Evolutionary conservation across 306 rosid species (phyloP).

Genomic region (Senna tora): DNA sequence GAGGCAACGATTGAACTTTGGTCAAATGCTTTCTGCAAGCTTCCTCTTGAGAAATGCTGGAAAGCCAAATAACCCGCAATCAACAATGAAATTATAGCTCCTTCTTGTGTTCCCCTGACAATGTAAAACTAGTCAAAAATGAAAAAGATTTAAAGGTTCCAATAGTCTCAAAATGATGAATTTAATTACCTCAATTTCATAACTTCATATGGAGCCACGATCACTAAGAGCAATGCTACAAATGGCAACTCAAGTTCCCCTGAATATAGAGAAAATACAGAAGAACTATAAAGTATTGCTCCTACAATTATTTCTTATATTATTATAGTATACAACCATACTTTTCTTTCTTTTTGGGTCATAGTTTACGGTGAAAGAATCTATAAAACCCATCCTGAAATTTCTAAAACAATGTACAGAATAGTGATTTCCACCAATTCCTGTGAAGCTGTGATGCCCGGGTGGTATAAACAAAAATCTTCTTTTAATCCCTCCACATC

Average conservation of each 20-base stretch:
- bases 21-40: slow-evolving; percentile 74
- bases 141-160: slow-evolving; percentile 3
- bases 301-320: background rate
- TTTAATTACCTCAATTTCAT: slow-evolving; percentile 51
- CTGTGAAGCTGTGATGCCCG: background rate
- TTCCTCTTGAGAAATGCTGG: slow-evolving; percentile 87
- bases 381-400: slow-evolving; percentile 11
- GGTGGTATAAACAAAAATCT: background rate
- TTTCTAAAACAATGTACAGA: slow-evolving; percentile 8
- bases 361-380: background rate
- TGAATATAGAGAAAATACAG: slow-evolving; percentile 38
- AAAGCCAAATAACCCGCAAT: slow-evolving; percentile 84
- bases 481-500: slow-evolving; percentile 18
- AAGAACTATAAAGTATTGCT: background rate
- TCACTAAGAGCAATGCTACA: slow-evolving; percentile 67
- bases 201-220: slow-evolving; percentile 80
- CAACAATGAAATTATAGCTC: slow-evolving; percentile 64
- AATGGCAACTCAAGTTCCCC: slow-evolving; percentile 94
- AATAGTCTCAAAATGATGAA: slow-evolving; percentile 21
- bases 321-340: background rate
- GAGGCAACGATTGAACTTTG: slow-evolving; percentile 88
- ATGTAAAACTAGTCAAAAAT: slow-evolving; percentile 20
- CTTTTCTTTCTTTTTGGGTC: too few species aligned
- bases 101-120: slow-evolving; percentile 81
- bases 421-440: slow-evolving; percentile 4